Conservation (phyloP, 1,139 yeast genomes). For the Yamadazyma sp. region DNA sequence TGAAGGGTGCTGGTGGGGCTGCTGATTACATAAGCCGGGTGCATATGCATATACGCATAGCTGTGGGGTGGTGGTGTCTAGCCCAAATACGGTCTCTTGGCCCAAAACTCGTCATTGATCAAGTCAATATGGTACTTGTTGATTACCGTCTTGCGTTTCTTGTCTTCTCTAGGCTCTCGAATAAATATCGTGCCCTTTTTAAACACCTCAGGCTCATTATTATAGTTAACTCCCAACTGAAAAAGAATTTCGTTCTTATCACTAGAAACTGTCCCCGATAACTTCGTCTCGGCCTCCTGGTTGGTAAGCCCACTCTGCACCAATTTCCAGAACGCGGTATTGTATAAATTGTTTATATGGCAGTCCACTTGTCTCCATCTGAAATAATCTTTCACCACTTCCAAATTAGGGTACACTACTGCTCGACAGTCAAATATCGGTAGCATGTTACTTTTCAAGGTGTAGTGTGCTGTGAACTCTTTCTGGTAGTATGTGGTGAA, state of each 20-base stretch:
- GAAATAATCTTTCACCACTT: slow-evolving; percentile 72
- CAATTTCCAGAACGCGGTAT: slow-evolving; percentile 89
- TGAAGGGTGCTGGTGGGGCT: too few relatives aligned
- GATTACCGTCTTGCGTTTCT: slow-evolving; percentile 49
- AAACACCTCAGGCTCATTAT: slow-evolving; percentile 83
- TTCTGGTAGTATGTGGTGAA: slow-evolving; percentile 75
- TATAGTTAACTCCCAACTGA: slow-evolving; percentile 83
- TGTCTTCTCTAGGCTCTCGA: slow-evolving; percentile 40
- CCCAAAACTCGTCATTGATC: slow-evolving; percentile 58
- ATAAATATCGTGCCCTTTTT: slow-evolving; percentile 81
- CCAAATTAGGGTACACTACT: slow-evolving; percentile 71
- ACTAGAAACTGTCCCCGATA: slow-evolving; percentile 72
- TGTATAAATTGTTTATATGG: slow-evolving; percentile 90
- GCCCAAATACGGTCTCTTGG: slow-evolving; percentile 34
- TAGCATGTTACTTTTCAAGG: slow-evolving; percentile 40
- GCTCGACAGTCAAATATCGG: slow-evolving; percentile 94
- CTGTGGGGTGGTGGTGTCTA: too few relatives aligned
- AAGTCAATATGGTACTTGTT: slow-evolving; percentile 53
- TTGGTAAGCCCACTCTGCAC: slow-evolving; percentile 72
- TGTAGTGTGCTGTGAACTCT: slow-evolving; percentile 63
- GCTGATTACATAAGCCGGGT: too few relatives aligned
- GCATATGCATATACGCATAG: too few relatives aligned
- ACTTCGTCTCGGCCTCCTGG: slow-evolving; percentile 70
- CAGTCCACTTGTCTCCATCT: slow-evolving; percentile 98
- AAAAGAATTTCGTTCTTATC: slow-evolving; percentile 90